Conservation (phyloP, 805 yeast genomes). For the Saccharomycopsis javanensis region DNA sequence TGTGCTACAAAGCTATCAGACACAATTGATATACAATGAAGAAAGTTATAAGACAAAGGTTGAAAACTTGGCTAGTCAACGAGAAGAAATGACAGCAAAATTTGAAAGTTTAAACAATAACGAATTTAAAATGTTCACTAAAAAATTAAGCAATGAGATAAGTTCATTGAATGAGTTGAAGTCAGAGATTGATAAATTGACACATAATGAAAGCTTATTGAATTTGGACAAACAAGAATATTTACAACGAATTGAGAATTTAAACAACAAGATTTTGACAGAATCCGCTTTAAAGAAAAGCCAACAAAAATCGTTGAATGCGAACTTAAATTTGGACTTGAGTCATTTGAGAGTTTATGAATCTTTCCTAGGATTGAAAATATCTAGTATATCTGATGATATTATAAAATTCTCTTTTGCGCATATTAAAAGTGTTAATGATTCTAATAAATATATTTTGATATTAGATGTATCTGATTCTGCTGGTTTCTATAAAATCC, state of each 20-base stretch:
- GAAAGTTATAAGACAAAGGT: not conserved
- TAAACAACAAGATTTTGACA: conserved; percentile 7
- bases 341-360: conserved; percentile 14
- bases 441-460: conserved; percentile 2
- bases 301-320: conserved; percentile 6
- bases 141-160: conserved; percentile 8
- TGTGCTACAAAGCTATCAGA: conserved; percentile 8
- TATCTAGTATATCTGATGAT: conserved; percentile 15
- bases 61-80: conserved; percentile 1
- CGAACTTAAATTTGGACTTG: conserved; percentile 14
- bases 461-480: conserved; percentile 15
- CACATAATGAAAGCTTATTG: conserved; percentile 6
- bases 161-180: conserved; percentile 9
- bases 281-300: conserved; percentile 5
- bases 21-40: not conserved
- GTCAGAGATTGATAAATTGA: conserved; percentile 13
- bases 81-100: not conserved
- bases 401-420: conserved; percentile 13
- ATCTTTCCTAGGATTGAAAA: conserved; percentile 16
- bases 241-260: conserved; percentile 2
- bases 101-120: conserved; percentile 4
- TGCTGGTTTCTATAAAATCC: conserved; percentile 9
- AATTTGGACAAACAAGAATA: not conserved
- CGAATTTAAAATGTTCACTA: conserved; percentile 1
- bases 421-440: conserved; percentile 12